These are phyloP conservation scores for Sporormia fimetaria DNA, from an alignment of 495 filamentous ascomycete genomes.

Conservation along the genomic window DNA sequence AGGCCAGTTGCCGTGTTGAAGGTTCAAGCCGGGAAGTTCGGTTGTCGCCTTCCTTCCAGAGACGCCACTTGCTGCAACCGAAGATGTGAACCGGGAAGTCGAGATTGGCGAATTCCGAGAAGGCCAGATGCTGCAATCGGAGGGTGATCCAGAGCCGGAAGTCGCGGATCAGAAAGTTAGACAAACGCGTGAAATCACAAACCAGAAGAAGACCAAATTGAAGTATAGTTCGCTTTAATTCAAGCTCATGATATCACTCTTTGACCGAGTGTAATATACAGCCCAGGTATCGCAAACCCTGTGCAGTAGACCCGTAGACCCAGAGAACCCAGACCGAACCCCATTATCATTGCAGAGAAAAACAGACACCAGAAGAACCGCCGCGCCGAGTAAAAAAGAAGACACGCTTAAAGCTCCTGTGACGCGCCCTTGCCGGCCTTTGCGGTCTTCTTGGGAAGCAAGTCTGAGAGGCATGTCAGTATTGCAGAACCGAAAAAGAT, in stretches of 20 bases:
- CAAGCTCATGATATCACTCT: conserved; percentile 38
- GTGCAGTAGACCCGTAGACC: conserved; percentile 67
- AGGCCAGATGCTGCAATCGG: no score
- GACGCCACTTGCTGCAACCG: no score
- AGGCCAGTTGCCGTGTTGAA: no score
- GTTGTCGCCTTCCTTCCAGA: no score
- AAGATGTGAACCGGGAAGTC: no score
- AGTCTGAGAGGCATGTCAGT: conserved; percentile 47
- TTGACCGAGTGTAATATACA: conserved; percentile 88
- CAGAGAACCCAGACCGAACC: conserved; percentile 66
- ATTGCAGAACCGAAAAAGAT: not conserved
- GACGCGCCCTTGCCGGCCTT: conserved; percentile 82
- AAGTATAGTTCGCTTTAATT: conserved; percentile 28
- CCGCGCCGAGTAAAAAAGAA: conserved; percentile 33
- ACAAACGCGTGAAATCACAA: no score
- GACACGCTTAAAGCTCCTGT: conserved; percentile 74
- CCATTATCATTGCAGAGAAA: conserved; percentile 73
- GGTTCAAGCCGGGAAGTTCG: no score
- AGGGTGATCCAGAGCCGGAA: no score
- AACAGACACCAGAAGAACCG: conserved; percentile 36
- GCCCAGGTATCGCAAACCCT: conserved; percentile 42
- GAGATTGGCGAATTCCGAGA: no score
- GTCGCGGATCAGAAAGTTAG: no score
- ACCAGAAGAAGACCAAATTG: conserved; percentile 3
- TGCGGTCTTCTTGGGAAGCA: conserved; percentile 94